These are phyloP conservation scores for Mitragyna speciosa DNA, from an alignment of 257 asterid genomes.

Conservation along the genomic window DNA sequence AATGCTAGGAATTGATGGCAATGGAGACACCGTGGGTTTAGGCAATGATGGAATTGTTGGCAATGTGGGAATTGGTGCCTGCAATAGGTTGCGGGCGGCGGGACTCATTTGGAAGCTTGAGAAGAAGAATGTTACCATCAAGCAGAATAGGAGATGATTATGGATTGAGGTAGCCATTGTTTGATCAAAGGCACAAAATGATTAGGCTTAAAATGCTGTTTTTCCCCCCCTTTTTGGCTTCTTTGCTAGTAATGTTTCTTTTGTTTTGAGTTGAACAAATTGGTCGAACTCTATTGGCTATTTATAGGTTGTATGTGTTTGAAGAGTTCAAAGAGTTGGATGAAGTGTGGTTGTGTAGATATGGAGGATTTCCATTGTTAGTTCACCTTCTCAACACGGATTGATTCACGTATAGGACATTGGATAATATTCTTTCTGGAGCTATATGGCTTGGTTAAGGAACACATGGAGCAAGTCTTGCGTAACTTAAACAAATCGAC, in stretches of 20 bases:
- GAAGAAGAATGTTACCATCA: neutral
- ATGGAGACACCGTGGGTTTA: neutral
- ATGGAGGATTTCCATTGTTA: slow-evolving; percentile 8
- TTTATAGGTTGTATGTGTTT: slow-evolving; percentile 6
- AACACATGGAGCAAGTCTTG: neutral
- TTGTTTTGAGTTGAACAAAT: neutral
- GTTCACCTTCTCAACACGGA: slow-evolving; percentile 7
- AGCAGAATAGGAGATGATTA: neutral
- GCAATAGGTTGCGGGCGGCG: slow-evolving; percentile 21
- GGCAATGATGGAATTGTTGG: slow-evolving; percentile 20
- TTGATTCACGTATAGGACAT: neutral
- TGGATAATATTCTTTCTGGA: neutral
- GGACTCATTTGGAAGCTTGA: slow-evolving; percentile 14
- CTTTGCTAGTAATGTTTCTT: neutral
- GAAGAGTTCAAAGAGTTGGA: neutral
- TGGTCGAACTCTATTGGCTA: neutral
- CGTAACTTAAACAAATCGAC: neutral
- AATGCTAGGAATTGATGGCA: slow-evolving; percentile 1
- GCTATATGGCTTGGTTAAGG: neutral
- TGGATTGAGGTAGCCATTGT: slow-evolving; percentile 14
- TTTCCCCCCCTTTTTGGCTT: too few species aligned
- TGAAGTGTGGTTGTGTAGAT: slow-evolving; percentile 4
- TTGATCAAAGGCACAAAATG: neutral
- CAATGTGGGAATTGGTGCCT: slow-evolving; percentile 1
- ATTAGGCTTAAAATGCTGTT: neutral